A percentile compares a stretch with the other conserved stretches of the same genome.
Evolutionary conservation across 768 basidiomycete species (phyloP).

Genomic region (Amanita rubescens): DNA sequence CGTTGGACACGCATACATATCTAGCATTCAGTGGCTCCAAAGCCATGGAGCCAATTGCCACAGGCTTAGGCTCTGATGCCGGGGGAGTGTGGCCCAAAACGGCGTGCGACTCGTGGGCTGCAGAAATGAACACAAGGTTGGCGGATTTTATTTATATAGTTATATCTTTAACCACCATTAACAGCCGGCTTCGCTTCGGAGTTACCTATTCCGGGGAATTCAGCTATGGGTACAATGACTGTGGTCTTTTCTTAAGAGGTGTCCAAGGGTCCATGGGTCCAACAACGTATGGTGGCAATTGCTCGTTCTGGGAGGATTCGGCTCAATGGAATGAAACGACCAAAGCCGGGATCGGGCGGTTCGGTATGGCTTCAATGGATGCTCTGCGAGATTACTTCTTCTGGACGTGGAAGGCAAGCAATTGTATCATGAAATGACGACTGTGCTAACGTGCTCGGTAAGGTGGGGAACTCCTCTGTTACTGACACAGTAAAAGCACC

Average conservation of each 20-base stretch:
- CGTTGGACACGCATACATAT: slow-evolving; percentile 64
- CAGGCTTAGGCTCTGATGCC: slow-evolving; percentile 22
- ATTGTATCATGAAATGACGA: not conserved
- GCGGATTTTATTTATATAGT: slow-evolving; percentile 23
- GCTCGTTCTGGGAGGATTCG: slow-evolving; percentile 42
- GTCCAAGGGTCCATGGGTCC: slow-evolving; percentile 10
- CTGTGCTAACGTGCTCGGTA: not conserved
- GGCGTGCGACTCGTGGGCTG: slow-evolving; percentile 56
- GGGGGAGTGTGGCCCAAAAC: slow-evolving; percentile 38
- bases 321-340: slow-evolving; percentile 39
- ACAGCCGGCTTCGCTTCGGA: slow-evolving; percentile 46
- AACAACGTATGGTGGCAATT: slow-evolving; percentile 31
- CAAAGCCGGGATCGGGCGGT: slow-evolving; percentile 36
- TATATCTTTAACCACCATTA: not conserved
- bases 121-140: slow-evolving; percentile 33
- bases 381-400: slow-evolving; percentile 35
- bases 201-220: slow-evolving; percentile 73
- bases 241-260: slow-evolving; percentile 32
- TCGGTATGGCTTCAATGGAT: slow-evolving; percentile 45
- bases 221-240: slow-evolving; percentile 57
- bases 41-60: slow-evolving; percentile 22
- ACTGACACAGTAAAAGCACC: slow-evolving; percentile 34
- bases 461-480: slow-evolving; percentile 28
- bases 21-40: slow-evolving; percentile 43
- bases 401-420: slow-evolving; percentile 36